Base-by-base conservation (phyloP, 2,329 filamentous ascomycete species). In the Metarhizium rileyi region DNA sequence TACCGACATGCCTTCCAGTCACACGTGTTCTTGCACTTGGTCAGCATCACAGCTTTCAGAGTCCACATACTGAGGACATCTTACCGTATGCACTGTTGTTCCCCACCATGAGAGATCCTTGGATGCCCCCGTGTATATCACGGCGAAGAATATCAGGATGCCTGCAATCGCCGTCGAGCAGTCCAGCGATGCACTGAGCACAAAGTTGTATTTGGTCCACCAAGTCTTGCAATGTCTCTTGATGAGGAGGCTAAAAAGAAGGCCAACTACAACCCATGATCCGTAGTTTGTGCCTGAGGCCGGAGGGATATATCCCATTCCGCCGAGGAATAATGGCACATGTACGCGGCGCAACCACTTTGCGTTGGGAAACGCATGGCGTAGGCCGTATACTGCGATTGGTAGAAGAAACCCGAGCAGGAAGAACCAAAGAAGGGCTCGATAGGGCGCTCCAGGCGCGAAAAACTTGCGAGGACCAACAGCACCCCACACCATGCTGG, bases 391-490 rank as follows among this genome's bases (percentile, higher is more conserved):
- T 52, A 78, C 68, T 1, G 67, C 28, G 1, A 78, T 52, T 0
- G 78, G 78, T 0, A 76, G 59, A 2, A 71, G 20, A 5, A 69
- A 68, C 1, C 78, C 77, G 1, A 76, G 63, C 20, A 80, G 63
- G 64, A 74, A 81, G 65, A 78, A 80, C 62, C 67, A 79, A 46
- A 75, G 67, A 18, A 81, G 62, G 0, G 63, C 57, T 0, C 67
- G 64, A 57, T 81, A 81, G 4, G 78, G 63, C 2, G 71, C 66
- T 2, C 73, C 75, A 0, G 67, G 58, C 1, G 71, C 72, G 58
- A 80, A 81, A 57, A 81, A 76, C 1, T 77, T 69, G 1, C 66
- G 60, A 0, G 78, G 78, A 0, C 78, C 78, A 23, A 81, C 75
- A 16, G 75, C 66, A 28, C 78, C 78, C 76, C 75, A 78, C 48